These are phyloP conservation scores for Erodium maritimum DNA, from an alignment of 345 rosid genomes.

Conservation along the genomic window DNA sequence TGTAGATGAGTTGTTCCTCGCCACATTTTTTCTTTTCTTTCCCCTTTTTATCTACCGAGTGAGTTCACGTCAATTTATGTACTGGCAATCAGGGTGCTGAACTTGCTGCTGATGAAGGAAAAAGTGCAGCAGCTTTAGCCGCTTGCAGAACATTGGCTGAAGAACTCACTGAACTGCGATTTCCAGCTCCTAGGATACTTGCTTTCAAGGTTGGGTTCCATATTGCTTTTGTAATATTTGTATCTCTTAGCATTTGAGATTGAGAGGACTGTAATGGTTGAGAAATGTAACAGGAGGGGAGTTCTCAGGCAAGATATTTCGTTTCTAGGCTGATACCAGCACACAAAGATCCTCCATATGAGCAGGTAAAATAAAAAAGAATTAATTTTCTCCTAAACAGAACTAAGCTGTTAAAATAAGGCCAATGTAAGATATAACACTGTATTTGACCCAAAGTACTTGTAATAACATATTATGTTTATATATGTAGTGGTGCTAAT, in stretches of 20 bases:
- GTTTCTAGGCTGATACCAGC: slow-evolving; percentile 89
- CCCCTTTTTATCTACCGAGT: too few species aligned
- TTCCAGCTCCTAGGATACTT: slow-evolving; percentile 94
- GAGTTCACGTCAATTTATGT: too few species aligned
- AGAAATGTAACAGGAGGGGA: slow-evolving; percentile 59
- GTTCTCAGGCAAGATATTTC: slow-evolving; percentile 92
- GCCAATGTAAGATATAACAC: background rate
- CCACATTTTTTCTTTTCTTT: too few species aligned
- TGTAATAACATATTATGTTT: too few species aligned
- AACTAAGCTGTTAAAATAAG: too few species aligned
- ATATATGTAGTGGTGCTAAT: too few species aligned
- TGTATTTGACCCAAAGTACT: background rate
- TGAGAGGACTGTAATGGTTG: background rate
- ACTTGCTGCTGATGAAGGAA: slow-evolving; percentile 79
- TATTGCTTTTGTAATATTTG: slow-evolving; percentile 2
- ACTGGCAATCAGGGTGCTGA: slow-evolving; percentile 60
- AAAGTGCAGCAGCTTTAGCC: slow-evolving; percentile 80
- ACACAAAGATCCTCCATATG: slow-evolving; percentile 97
- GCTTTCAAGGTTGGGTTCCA: slow-evolving; percentile 61
- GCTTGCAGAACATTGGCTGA: slow-evolving; percentile 95
- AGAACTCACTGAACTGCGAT: slow-evolving; percentile 83
- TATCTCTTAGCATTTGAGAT: background rate
- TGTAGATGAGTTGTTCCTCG: too few species aligned
- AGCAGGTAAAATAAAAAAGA: slow-evolving; percentile 39
- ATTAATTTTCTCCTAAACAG: too few species aligned